Evolutionary conservation across 345 rosid species (phyloP), one percentile per base, ranked within the genome.

Genomic region (rapeseed (Brassica napus)): DNA sequence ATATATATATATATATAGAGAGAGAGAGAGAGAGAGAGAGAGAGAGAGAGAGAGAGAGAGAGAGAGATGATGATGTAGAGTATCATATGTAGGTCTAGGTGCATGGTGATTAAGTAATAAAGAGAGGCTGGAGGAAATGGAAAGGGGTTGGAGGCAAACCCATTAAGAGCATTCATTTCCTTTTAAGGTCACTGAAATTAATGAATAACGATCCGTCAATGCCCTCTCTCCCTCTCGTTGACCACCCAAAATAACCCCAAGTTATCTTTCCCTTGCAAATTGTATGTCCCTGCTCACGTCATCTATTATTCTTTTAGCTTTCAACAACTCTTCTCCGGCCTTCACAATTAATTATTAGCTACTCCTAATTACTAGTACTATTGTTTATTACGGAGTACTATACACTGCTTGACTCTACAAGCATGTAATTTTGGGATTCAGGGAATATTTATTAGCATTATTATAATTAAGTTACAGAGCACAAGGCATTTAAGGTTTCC

Each of bases 131-230:
- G 35, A 69, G 59, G 6, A 79, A 74, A 68, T 49, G 79, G 83
- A 63, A 80, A 74, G 67, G 49, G 79, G 83, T 75, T 80, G 83
- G 83, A 80, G 54, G 79, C 83, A 75, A 80, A 63, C 42, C 75
- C 83, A 80, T 80, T 54, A 80, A 75, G 79, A 74, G 79, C 83
- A 80, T 80, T 80, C 83, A 80, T 80, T 80, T 80, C 83, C 75
- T 69, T 80, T 80, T 79, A 74, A 68, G 79, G 79, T 79, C 75
- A 30, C 64, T 79, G 7, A 18, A 66, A 72, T 60, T 79, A 73
- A 78, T 78, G 77, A 72, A 21, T 65, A 79, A 79, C 82, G 77
- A 73, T 73, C 82, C 2, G 82, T 79, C 82, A 79, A 79, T 62
- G 71, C 71, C 59, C 59, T 73, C 78, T 79, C 77, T 67, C 47